A percentile compares a stretch with the other conserved stretches of the same genome.
Conservation (phyloP, 345 rosid species). For the Gynandropsis gynandra region DNA sequence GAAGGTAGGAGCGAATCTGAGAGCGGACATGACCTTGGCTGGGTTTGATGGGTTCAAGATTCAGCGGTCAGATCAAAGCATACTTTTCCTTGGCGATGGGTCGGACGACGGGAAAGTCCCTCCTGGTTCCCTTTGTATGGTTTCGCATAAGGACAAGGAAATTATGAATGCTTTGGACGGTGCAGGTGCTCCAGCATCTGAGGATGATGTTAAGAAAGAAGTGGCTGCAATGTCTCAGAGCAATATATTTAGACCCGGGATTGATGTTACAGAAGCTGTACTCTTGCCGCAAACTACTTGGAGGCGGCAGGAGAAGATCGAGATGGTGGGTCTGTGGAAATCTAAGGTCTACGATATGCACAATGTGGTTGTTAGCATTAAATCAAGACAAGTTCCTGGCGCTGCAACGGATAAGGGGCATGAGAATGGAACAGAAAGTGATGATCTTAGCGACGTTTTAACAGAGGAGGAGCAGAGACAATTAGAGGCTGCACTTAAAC, state of each 20-base stretch:
- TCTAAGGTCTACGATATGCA: constrained; percentile 70
- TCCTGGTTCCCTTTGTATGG: constrained; percentile 63
- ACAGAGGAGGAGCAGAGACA: constrained; percentile 73
- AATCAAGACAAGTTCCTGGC: constrained; percentile 48
- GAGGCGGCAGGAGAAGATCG: constrained; percentile 76
- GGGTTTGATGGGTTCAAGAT: constrained; percentile 90
- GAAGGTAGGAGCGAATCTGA: constrained; percentile 86
- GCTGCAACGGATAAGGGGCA: constrained; percentile 44
- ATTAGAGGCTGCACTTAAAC: constrained; percentile 61
- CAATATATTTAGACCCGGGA: constrained; percentile 81
- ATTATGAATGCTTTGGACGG: constrained; percentile 71
- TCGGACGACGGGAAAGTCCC: constrained; percentile 37
- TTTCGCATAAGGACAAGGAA: constrained; percentile 63
- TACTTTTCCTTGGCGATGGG: constrained; percentile 80
- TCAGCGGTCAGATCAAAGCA: constrained; percentile 81
- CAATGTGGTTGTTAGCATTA: constrained; percentile 70
- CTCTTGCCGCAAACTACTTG: constrained; percentile 69
- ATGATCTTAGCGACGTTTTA: constrained; percentile 56
- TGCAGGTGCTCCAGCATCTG: constrained; percentile 40
- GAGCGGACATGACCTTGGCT: constrained; percentile 75
- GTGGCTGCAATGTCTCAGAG: constrained; percentile 54
- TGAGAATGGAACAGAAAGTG: constrained; percentile 5
- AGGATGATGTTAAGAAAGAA: constrained; percentile 32
- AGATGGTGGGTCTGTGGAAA: constrained; percentile 70
- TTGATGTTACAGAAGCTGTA: constrained; percentile 87